These are phyloP conservation scores for Paramecium caudatum DNA, from an alignment of 73 alveolate species.

Conservation along the genomic window DNA sequence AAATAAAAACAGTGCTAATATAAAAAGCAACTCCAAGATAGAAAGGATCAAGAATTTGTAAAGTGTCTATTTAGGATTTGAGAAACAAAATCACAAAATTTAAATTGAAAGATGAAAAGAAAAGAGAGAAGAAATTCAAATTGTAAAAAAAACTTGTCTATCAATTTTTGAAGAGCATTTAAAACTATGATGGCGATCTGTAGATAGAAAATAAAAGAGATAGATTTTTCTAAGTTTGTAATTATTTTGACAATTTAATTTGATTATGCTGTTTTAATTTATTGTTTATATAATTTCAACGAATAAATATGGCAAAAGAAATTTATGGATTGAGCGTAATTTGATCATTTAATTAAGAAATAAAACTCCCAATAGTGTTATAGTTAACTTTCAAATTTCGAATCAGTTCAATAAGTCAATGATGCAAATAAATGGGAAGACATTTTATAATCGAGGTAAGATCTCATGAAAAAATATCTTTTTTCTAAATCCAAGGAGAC, in stretches of 20 bases:
- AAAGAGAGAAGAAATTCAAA: neutral
- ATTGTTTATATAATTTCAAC: slow-evolving; percentile 48
- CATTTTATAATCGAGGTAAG: slow-evolving; percentile 2
- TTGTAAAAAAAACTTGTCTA: neutral
- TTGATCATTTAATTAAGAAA: neutral
- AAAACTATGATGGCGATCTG: neutral
- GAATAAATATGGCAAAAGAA: slow-evolving; percentile 54
- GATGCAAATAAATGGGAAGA: slow-evolving; percentile 50
- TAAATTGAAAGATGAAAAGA: neutral
- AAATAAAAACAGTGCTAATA: neutral
- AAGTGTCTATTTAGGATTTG: neutral
- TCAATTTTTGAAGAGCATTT: neutral
- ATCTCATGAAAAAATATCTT: slow-evolving; percentile 14
- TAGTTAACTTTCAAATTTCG: slow-evolving; percentile 18
- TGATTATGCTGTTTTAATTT: too few species aligned
- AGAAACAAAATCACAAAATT: neutral
- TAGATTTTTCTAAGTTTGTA: neutral
- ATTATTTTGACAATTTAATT: slow-evolving; percentile 6
- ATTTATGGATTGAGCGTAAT: slow-evolving; percentile 25
- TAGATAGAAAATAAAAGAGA: neutral
- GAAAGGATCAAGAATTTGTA: neutral
- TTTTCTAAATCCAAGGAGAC: neutral
- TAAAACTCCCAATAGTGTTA: slow-evolving; percentile 33
- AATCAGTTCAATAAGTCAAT: slow-evolving; percentile 18
- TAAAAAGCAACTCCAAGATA: neutral